Evolutionary conservation across 2,329 filamentous ascomycete genomes (phyloP), one percentile per base, ranked within the genome.

Genomic region (Thielaviopsis cerberus): DNA sequence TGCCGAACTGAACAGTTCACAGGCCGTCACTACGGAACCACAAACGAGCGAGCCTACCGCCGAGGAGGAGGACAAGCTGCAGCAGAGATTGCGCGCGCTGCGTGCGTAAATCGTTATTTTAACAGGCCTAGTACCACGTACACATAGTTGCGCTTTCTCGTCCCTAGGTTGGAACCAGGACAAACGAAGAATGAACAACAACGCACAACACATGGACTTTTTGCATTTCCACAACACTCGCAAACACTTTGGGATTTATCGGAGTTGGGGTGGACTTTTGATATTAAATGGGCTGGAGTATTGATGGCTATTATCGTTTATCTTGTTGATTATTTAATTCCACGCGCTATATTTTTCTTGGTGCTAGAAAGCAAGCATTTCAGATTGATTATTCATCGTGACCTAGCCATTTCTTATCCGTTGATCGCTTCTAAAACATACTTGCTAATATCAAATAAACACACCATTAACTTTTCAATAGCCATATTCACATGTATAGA

Each of bases 31-130:
- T 65, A 75, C 76, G 25, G 81, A 83, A 53, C 78, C 83, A 7
- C 73, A 76, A 66, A 73, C 77, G 20, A 76, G 75, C 60, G 84
- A 86, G 62, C 84, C 84, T 1, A 86, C 83, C 1, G 81, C 86
- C 60, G 85, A 89, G 67, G 82, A 88, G 68, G 86, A 91, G 69
- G 86, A 91, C 67, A 83, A 81, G 26, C 73, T 91, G 63, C 77
- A 81, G 70, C 77, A 81, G 72, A 69, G 78, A 54, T 68, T 81
- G 64, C 71, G 78, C 58, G 78, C 78, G 17, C 67, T 81, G 62
- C 68, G 78, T 51, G 78, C 78, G 51, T 79, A 69, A 62, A 24
- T 15, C 17, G 17, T 7, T 20, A 10, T 17, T 4, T 4, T 20
- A 10, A 2, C n/a, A 48, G 41, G 10, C 13, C 37, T 45, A 22